A percentile compares a stretch with the other conserved stretches of the same genome.
phyloP scores from a whole-genome alignment of 73 alveolate genomes.

The Stentor coeruleus region DNA sequence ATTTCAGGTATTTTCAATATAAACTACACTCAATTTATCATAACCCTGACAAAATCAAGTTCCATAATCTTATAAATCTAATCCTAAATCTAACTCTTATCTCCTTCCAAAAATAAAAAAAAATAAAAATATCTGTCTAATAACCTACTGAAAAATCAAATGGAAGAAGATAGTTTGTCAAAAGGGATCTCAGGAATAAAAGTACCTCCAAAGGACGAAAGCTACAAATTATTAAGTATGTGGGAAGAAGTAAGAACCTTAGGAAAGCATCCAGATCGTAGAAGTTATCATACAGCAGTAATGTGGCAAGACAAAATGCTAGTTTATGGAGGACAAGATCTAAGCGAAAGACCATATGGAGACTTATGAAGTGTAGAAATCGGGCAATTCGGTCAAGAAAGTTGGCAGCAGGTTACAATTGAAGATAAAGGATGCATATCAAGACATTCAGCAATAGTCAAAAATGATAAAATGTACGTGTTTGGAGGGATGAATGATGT shows the following conservation, averaged over 20 bases:
- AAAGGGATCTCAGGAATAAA: too few relatives aligned
- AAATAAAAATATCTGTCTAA: too few relatives aligned
- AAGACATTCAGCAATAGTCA: slow-evolving; percentile 42
- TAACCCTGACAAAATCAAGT: too few relatives aligned
- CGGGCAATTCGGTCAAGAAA: slow-evolving; percentile 7
- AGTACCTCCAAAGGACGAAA: background rate
- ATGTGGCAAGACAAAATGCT: slow-evolving; percentile 39
- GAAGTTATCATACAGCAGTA: slow-evolving; percentile 55
- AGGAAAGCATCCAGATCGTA: slow-evolving; percentile 43
- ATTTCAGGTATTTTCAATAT: too few relatives aligned
- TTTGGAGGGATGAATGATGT: slow-evolving; percentile 52
- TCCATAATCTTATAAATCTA: too few relatives aligned
- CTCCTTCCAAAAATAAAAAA: too few relatives aligned
- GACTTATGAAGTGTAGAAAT: slow-evolving; percentile 34
- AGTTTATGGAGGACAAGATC: slow-evolving; percentile 66
- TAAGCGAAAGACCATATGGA: slow-evolving; percentile 48
- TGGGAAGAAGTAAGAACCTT: slow-evolving; percentile 49
- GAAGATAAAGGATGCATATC: slow-evolving; percentile 36
- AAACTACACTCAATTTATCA: too few relatives aligned
- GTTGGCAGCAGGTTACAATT: background rate
- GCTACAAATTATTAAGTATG: background rate
- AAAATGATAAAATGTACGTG: slow-evolving; percentile 38
- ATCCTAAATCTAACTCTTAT: too few relatives aligned
- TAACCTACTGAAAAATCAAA: too few relatives aligned
- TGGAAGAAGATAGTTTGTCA: too few relatives aligned